Base-by-base conservation (phyloP, 176 grass and related monocot genomes). In the Musa troglodytarum region DNA sequence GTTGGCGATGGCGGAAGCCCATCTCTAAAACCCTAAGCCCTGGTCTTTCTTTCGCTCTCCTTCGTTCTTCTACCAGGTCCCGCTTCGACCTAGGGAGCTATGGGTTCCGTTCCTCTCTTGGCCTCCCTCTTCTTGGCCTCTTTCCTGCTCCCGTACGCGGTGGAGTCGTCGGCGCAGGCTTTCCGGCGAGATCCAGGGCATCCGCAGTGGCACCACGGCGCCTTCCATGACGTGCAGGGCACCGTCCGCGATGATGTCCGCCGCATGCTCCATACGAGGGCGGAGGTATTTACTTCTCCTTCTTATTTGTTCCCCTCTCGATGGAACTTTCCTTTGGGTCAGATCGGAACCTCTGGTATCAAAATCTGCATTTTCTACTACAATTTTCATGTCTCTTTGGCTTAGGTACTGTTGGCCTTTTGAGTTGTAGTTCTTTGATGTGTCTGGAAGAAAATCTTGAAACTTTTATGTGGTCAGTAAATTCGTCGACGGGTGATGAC, bases 121-220 rank as follows among this genome's bases (percentile, higher is more conserved):
- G 52, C 53, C 69, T 16, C 50, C 66, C 80, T 21, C 74, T 81
- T 21, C 15, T 76, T 76, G 29, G 90, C 76, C 59, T 89, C 75
- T 12, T 79, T 53, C 73, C 85, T 17, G 68, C 58, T 20, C 67
- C 25, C 50, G 49, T 73, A 49, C 43, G 54, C 53, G 50, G 81
- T 69, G 11, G 74, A 53, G 4, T 65, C 92, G 34, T 53, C 69
- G 52, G 73, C 82, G 63, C 86, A 96, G 74, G 83, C 89, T 24
- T 92, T 96, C 83, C 92, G 92, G 53, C 85, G 92, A 59, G 92
- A 96, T 76, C 92, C 92, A 12, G 92, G 92, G 49, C 87, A 96
- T 56, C 81, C 85, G 78, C 87, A 96, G 19, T 96, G 92, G 89
- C 92, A 96, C 78, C 92, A 96, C 16, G 83, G 89, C 83, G 92